These are phyloP conservation scores for Capsella bursapastoris DNA, from an alignment of 345 rosid genomes.

Conservation along the genomic window DNA sequence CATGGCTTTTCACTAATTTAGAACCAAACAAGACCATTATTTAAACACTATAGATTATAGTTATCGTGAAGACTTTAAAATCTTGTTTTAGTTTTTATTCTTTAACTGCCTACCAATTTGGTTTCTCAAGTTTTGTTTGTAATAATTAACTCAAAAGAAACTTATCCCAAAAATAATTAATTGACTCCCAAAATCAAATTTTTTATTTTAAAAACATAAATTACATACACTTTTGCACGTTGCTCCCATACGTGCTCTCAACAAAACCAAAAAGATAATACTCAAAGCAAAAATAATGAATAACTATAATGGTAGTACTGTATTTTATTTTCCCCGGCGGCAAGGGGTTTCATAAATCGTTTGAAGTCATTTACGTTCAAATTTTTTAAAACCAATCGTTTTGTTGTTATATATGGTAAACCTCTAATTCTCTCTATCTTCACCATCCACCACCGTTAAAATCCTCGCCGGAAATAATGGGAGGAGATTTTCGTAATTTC, in stretches of 20 bases:
- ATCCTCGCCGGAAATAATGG: constrained; percentile 43
- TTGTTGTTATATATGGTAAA: not conserved
- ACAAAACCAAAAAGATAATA: constrained; percentile 38
- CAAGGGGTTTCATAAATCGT: constrained; percentile 1
- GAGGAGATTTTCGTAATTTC: constrained; percentile 45
- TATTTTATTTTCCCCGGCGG: constrained; percentile 18
- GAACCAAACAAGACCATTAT: not conserved
- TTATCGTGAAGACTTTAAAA: constrained; percentile 15
- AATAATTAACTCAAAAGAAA: constrained; percentile 15
- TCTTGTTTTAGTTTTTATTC: not conserved
- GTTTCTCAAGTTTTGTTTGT: not conserved
- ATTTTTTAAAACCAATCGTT: constrained; percentile 10
- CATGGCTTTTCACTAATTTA: constrained; percentile 22
- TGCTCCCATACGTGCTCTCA: constrained; percentile 49
- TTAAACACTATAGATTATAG: not conserved
- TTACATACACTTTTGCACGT: constrained; percentile 57
- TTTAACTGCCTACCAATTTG: constrained; percentile 20
- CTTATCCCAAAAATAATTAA: not conserved
- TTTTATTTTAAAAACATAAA: not conserved
- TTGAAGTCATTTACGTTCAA: constrained; percentile 28
- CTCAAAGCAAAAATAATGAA: not conserved
- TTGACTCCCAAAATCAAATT: not conserved
- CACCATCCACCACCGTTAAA: constrained; percentile 18
- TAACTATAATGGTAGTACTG: not conserved
- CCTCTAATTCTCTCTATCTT: constrained; percentile 24